Evolutionary conservation across 2,329 filamentous ascomycete genomes (phyloP), one percentile per base, ranked within the genome.

Genomic region (Ophiostoma montium): DNA sequence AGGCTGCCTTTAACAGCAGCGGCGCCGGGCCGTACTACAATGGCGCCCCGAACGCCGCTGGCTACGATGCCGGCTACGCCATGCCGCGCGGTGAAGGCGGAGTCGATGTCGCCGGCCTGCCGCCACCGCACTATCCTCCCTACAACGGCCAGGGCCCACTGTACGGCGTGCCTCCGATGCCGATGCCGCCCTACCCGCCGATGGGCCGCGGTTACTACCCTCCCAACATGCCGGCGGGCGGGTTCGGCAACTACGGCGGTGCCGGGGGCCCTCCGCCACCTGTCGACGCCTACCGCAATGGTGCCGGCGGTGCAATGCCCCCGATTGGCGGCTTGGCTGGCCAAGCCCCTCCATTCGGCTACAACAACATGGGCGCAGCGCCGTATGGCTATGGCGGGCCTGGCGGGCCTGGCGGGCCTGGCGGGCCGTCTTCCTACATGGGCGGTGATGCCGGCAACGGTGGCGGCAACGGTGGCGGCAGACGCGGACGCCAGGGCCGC

Each of bases 271-370:
- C 50, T 7, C 18, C 8, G 3, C 27, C 54, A 9, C 48, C 46
- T 1, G 62, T 75, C 45, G 76, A 81, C 33, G 74, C 76, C 56
- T 80, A 74, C 58, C 72, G 75, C 50, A 69, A 69, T 55, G 70
- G 71, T 51, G 68, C 50, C 48, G 57, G 70, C 73, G 1, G 70
- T 72, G 39, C 74, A 21, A 13, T 71, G 55, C 66, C 68, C 8
- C 62, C 45, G 19, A n/a, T 38, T 19, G 51, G 68, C 38, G 59
- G 62, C 54, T 21, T 50, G 41, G 59, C 62, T 54, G 44, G 50
- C 42, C 53, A 56, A 48, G 52, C 46, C 54, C 62, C 54, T 54
- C 62, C 54, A 9, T 76, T 71, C 50, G 73, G 72, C 13, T 76
- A 76, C 55, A 64, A 76, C 55, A 64, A 76, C 55, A 68, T 72